phyloP scores from a whole-genome alignment of 257 asterid species.

The Lycium ferocissimum region DNA sequence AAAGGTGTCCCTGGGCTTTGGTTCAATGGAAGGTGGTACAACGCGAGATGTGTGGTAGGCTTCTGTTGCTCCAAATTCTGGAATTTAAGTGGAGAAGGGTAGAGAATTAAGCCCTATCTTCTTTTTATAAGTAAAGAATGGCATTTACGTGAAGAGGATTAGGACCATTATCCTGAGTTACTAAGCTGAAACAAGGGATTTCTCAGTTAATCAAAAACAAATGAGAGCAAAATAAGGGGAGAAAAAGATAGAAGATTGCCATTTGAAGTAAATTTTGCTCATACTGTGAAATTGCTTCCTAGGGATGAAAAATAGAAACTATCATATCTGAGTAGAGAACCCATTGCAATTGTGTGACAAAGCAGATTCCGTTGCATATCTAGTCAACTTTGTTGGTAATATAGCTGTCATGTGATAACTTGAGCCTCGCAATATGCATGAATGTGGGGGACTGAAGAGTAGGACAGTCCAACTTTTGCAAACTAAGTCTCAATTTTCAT shows the following conservation, averaged over 20 bases:
- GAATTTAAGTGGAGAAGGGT: not conserved
- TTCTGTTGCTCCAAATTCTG: not conserved
- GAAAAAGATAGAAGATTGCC: not conserved
- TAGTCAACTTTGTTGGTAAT: not conserved
- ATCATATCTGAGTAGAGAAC: not conserved
- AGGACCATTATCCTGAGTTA: not conserved
- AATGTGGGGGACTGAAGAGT: not conserved
- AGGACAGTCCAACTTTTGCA: not conserved
- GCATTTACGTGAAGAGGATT: not conserved
- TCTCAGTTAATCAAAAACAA: not conserved
- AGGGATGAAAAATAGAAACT: not conserved
- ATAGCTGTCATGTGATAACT: not conserved
- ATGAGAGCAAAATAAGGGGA: not conserved
- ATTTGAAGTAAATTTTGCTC: slow-evolving; percentile 5
- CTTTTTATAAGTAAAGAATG: not conserved
- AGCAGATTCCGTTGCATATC: not conserved
- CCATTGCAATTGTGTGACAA: not conserved
- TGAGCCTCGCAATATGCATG: not conserved
- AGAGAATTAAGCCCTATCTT: slow-evolving; percentile 2
- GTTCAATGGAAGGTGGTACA: not conserved
- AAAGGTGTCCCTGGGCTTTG: slow-evolving; percentile 6
- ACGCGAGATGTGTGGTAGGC: not conserved
- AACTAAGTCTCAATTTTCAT: not conserved
- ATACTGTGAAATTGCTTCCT: not conserved
- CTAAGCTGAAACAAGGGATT: slow-evolving; percentile 6